phyloP scores from a whole-genome alignment of 768 basidiomycete genomes.

The Lactarius quietus region DNA sequence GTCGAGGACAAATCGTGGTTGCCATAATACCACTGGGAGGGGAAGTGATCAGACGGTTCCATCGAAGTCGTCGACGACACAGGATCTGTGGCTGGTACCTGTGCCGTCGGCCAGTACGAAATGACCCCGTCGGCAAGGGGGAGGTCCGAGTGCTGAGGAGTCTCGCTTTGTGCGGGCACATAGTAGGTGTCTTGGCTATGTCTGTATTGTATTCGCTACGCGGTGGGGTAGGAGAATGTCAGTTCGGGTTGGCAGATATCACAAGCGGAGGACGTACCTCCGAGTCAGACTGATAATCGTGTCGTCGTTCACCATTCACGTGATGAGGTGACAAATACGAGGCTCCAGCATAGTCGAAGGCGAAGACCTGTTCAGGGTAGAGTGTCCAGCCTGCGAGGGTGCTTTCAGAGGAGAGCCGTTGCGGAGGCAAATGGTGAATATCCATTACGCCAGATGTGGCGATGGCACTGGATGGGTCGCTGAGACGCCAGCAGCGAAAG shows the following conservation, averaged over 20 bases:
- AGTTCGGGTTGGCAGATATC: neutral
- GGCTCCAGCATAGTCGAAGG: constrained; percentile 1
- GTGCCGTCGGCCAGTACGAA: constrained; percentile 13
- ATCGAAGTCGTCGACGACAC: neutral
- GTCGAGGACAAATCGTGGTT: neutral
- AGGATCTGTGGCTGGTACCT: neutral
- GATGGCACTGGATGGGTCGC: neutral
- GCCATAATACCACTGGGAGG: neutral
- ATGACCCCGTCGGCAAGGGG: neutral
- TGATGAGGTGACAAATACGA: constrained; percentile 3
- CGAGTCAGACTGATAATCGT: neutral
- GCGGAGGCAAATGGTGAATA: constrained; percentile 10
- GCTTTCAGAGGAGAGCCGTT: neutral
- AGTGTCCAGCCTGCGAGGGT: neutral
- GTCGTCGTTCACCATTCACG: constrained; percentile 6
- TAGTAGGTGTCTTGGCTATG: neutral
- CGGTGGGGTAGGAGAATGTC: neutral
- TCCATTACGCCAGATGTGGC: neutral
- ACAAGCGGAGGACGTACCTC: constrained; percentile 3
- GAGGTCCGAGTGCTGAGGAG: neutral
- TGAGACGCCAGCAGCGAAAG: neutral
- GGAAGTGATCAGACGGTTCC: neutral
- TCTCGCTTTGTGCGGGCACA: neutral
- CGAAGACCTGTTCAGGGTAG: neutral
- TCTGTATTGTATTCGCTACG: constrained; percentile 8